These are phyloP conservation scores for Nannizziopsis barbatae DNA, from an alignment of 2,329 filamentous ascomycete genomes.

Conservation along the genomic window DNA sequence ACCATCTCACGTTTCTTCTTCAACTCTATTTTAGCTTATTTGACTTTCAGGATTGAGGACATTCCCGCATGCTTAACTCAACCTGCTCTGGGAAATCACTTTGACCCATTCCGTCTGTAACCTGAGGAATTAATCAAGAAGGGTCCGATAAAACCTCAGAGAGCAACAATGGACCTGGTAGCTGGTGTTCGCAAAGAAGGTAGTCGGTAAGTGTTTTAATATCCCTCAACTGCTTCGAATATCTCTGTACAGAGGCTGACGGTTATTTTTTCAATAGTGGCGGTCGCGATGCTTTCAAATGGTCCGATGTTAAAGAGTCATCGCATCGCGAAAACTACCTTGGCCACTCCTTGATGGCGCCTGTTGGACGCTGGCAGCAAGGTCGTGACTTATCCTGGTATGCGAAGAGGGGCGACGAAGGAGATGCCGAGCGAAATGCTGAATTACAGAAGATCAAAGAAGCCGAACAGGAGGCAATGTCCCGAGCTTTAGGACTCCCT, in stretches of 20 bases:
- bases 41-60: too few relatives aligned
- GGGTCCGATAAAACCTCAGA: not conserved
- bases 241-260: not conserved
- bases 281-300: constrained; percentile 83
- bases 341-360: constrained; percentile 82
- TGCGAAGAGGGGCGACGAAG: constrained; percentile 49
- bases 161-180: constrained; percentile 68
- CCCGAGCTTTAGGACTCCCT: constrained; percentile 68
- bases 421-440: constrained; percentile 51
- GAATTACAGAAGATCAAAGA: constrained; percentile 78
- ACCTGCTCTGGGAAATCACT: too few relatives aligned
- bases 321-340: constrained; percentile 82
- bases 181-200: constrained; percentile 86
- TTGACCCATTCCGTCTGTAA: too few relatives aligned
- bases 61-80: too few relatives aligned
- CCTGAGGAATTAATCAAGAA: too few relatives aligned
- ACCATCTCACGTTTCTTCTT: too few relatives aligned
- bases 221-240: not conserved
- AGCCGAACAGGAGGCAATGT: constrained; percentile 84
- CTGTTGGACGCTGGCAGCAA: constrained; percentile 85
- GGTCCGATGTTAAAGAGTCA: constrained; percentile 84
- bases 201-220: constrained; percentile 44
- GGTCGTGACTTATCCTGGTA: constrained; percentile 59
- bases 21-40: too few relatives aligned
- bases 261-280: constrained; percentile 43